phyloP scores from a whole-genome alignment of 1,139 yeast genomes.

The Saccharomycopsis hybrid region DNA sequence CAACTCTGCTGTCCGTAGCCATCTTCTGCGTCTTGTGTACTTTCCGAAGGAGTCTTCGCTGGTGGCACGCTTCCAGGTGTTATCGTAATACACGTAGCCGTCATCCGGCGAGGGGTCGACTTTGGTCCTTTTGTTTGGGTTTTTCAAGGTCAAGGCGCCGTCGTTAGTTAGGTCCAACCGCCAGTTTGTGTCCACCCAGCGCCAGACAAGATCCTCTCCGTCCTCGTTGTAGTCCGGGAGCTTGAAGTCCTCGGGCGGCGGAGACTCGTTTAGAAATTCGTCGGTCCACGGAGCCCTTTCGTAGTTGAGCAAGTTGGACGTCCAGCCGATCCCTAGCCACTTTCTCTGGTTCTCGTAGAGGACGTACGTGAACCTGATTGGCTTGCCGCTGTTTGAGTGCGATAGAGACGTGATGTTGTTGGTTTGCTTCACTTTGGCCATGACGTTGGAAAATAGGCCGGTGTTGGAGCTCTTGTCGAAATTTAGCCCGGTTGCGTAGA shows the following conservation, averaged over 20 bases:
- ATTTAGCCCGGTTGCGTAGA: conserved; percentile 83
- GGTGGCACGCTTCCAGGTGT: conserved; percentile 88
- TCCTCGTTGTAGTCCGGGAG: conserved; percentile 63
- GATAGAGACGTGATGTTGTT: conserved; percentile 30
- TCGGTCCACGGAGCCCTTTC: conserved; percentile 98
- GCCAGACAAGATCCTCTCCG: conserved; percentile 72
- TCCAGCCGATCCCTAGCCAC: conserved; percentile 99
- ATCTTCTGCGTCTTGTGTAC: conserved; percentile 88
- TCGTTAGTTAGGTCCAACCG: conserved; percentile 82
- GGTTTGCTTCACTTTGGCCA: conserved; percentile 53
- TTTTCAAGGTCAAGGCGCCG: conserved; percentile 69
- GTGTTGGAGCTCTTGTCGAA: conserved; percentile 35
- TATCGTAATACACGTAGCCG: conserved; percentile 84
- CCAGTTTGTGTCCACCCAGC: conserved; percentile 95
- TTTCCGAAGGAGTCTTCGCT: conserved; percentile 85
- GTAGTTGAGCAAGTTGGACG: conserved; percentile 80
- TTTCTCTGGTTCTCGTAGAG: conserved; percentile 94
- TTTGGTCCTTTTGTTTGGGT: conserved; percentile 52
- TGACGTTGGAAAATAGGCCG: conserved; percentile 25
- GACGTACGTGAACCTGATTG: conserved; percentile 85
- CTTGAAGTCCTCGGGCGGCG: conserved; percentile 68
- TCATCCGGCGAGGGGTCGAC: conserved; percentile 77
- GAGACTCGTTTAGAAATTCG: conserved; percentile 82
- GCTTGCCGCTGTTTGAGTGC: conserved; percentile 34
- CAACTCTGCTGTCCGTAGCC: conserved; percentile 93